Evolutionary conservation across 768 basidiomycete genomes (phyloP), one percentile per base, ranked within the genome.

Genomic region (Lactarius hatsudake): DNA sequence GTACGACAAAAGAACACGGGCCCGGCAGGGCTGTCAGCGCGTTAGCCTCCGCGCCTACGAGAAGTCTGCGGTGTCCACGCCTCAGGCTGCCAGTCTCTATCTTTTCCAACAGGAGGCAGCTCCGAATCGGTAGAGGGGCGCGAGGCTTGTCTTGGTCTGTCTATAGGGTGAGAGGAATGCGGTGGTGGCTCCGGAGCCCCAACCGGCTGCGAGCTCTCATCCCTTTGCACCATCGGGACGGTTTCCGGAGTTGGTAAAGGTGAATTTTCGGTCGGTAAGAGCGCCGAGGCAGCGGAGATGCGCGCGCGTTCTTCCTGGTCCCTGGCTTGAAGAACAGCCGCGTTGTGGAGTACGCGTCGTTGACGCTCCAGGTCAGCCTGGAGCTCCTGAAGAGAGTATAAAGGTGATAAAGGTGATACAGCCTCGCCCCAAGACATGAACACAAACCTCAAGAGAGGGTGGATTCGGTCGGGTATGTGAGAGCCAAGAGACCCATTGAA

Each of bases 401-500:
- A n/a, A 12, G 4, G n/a, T 23, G n/a, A 2, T 40, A 15, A 5
- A 40, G 38, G 45, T 23, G n/a, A 67, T 53, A 67, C 38, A 67
- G 66, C 62, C 66, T 32, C 5, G 57, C 58, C 20, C 32, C 32
- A 7, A 66, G 28, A 26, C 20, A 26, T 7, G 28, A 20, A 30
- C 32, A 69, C 65, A 58, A 9, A 67, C 71, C 45, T 70, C 69
- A 12, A 65, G 43, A 10, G 65, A 23, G 4, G 71, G 71, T 17
- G 69, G 45, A 58, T 62, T 30, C 30, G 59, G 38, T 30, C 69
- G 62, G 0, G 69, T 71, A 45, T 71, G 71, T 1, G 69, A 57
- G 1, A 71, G 62, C 71, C 71, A 71, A 30, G 71, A 66, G 30
- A 60, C 40, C 71, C 71, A 71, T 7, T 71, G 71, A 8, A 70